A percentile compares a stretch with the other conserved stretches of the same genome.
These are phyloP conservation scores for Croton laevigatus DNA, from an alignment of 441 rosid genomes.

Conservation along the genomic window DNA sequence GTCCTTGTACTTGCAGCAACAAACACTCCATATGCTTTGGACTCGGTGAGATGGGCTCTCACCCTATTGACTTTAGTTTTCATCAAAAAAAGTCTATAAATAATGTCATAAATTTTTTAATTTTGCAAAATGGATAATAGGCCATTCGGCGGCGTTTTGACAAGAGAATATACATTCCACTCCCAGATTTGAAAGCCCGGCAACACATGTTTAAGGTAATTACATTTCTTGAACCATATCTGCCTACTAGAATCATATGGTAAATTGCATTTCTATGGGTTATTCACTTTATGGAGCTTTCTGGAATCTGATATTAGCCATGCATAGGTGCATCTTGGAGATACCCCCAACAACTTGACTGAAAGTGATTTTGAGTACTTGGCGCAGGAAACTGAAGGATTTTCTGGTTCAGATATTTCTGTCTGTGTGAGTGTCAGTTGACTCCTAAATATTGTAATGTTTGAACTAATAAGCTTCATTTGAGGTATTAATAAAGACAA, in stretches of 20 bases:
- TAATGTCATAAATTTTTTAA: slow-evolving; percentile 11
- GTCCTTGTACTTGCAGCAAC: slow-evolving; percentile 98
- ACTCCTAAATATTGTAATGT: slow-evolving; percentile 4
- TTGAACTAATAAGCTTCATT: neutral
- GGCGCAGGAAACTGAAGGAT: slow-evolving; percentile 76
- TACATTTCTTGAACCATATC: neutral
- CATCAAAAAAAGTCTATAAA: slow-evolving; percentile 16
- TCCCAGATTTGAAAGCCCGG: slow-evolving; percentile 89
- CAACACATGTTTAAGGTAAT: slow-evolving; percentile 91
- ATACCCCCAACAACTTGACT: slow-evolving; percentile 80
- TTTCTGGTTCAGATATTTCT: slow-evolving; percentile 93
- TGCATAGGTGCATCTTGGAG: slow-evolving; percentile 89
- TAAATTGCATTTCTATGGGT: neutral
- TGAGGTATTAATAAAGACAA: neutral
- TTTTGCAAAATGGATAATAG: slow-evolving; percentile 43
- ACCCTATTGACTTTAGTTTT: slow-evolving; percentile 11
- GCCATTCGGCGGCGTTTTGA: slow-evolving; percentile 96
- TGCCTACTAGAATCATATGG: slow-evolving; percentile 1
- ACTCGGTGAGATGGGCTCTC: slow-evolving; percentile 50
- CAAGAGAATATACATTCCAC: slow-evolving; percentile 97
- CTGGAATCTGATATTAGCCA: slow-evolving; percentile 2
- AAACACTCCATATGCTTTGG: slow-evolving; percentile 91
- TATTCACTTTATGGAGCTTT: slow-evolving; percentile 12
- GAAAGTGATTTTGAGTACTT: slow-evolving; percentile 84
- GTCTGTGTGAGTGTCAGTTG: slow-evolving; percentile 73